phyloP scores from a whole-genome alignment of 2,329 filamentous ascomycete genomes.

The Myriosclerotinia scirpicola region DNA sequence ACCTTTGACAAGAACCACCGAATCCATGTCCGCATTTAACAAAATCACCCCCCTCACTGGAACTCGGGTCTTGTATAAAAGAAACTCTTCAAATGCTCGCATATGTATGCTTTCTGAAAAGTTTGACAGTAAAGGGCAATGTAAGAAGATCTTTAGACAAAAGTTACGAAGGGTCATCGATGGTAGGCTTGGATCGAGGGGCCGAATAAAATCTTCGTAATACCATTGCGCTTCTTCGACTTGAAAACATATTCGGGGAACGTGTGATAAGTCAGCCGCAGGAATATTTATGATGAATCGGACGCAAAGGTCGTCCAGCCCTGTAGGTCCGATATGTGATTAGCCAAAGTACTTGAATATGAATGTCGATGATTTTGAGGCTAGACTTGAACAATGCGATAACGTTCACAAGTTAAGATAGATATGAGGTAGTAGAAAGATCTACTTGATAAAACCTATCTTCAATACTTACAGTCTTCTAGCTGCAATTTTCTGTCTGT shows the following conservation, averaged over 20 bases:
- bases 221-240: conserved; percentile 99
- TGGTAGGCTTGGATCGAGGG: conserved; percentile 79
- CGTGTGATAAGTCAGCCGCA: conserved; percentile 81
- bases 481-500: conserved; percentile 77
- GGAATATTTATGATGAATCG: conserved; percentile 98
- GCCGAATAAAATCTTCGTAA: conserved; percentile 98
- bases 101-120: conserved; percentile 78
- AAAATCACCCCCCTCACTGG: conserved; percentile 93
- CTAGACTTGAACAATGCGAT: neutral
- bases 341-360: conserved; percentile 26
- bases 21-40: conserved; percentile 91
- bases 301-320: conserved; percentile 96
- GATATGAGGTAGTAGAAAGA: neutral
- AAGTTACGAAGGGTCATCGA: conserved; percentile 84
- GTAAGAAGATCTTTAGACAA: conserved; percentile 86
- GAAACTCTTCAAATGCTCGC: conserved; percentile 84
- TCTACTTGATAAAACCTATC: neutral
- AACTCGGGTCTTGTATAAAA: conserved; percentile 91
- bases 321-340: conserved; percentile 46
- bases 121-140: conserved; percentile 82
- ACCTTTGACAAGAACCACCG: conserved; percentile 88
- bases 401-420: neutral
- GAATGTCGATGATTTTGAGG: neutral
- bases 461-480: conserved; percentile 71
- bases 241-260: conserved; percentile 96